Percentiles rank a stretch among this genome's conserved stretches.
These are phyloP conservation scores for Grosmannia serpens DNA, from an alignment of 2,329 filamentous ascomycete genomes.

Conservation along the genomic window DNA sequence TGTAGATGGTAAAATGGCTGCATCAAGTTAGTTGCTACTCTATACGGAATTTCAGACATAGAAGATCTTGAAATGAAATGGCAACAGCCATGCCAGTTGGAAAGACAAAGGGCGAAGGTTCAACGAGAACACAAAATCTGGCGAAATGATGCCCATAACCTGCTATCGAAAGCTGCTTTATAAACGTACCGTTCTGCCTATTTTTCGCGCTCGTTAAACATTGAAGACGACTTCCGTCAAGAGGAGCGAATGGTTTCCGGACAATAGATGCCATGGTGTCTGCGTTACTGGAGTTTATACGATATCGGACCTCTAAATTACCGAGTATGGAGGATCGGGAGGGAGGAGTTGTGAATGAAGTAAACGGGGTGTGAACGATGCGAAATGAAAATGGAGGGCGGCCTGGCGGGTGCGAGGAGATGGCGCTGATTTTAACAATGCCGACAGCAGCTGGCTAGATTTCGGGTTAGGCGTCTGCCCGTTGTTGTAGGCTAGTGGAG, in stretches of 20 bases:
- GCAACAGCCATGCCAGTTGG: too few relatives aligned
- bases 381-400: not conserved
- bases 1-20: conserved; percentile 29
- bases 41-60: not conserved
- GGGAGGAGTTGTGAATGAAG: not conserved
- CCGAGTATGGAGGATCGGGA: not conserved
- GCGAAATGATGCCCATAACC: not conserved
- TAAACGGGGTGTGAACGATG: not conserved
- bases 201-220: conserved; percentile 67
- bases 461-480: not conserved
- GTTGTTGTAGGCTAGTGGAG: not conserved
- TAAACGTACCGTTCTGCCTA: conserved; percentile 55
- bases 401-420: not conserved
- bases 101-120: not conserved
- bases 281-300: not conserved
- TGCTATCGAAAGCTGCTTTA: not conserved
- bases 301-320: not conserved
- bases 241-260: conserved; percentile 65
- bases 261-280: conserved; percentile 40
- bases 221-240: conserved; percentile 59
- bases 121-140: not conserved
- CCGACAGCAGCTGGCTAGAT: not conserved
- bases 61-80: not conserved
- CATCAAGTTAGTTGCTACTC: not conserved
- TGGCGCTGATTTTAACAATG: not conserved